Conservation (phyloP, 805 yeast genomes). For the Ogataea angusta region DNA sequence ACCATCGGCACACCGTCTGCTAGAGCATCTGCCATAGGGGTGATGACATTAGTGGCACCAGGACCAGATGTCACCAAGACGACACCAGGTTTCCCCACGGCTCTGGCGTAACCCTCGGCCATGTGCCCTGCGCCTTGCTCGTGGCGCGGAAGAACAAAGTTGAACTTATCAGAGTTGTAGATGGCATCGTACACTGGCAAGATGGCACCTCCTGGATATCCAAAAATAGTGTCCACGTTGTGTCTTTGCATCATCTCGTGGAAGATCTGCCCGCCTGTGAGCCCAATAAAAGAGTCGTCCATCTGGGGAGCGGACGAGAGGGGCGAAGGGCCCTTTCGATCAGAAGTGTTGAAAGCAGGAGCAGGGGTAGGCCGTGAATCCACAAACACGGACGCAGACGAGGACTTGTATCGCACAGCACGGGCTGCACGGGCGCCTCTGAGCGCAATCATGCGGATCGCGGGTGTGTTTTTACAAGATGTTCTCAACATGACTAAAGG, state of each 20-base stretch:
- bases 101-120: slow-evolving; percentile 99
- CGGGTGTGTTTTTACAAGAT: slow-evolving; percentile 6
- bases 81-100: slow-evolving; percentile 93
- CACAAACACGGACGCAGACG: slow-evolving; percentile 20
- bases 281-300: slow-evolving; percentile 89
- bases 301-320: slow-evolving; percentile 30
- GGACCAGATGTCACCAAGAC: slow-evolving; percentile 99
- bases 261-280: slow-evolving; percentile 97
- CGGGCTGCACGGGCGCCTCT: slow-evolving; percentile 5
- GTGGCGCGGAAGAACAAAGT: slow-evolving; percentile 90
- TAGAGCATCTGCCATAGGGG: slow-evolving; percentile 98
- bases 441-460: slow-evolving; percentile 7
- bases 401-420: slow-evolving; percentile 21
- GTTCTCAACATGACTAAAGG: slow-evolving; percentile 6
- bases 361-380: slow-evolving; percentile 40
- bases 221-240: slow-evolving; percentile 92
- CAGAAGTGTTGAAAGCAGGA: slow-evolving; percentile 45
- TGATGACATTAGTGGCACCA: slow-evolving; percentile 96
- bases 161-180: slow-evolving; percentile 82
- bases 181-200: slow-evolving; percentile 97
- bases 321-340: slow-evolving; percentile 20
- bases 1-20: slow-evolving; percentile 97
- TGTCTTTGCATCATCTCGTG: slow-evolving; percentile 99
- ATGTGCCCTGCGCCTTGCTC: slow-evolving; percentile 99
- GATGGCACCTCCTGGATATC: slow-evolving; percentile 99